Conservation (phyloP, 306 rosid species). For the Benincasa hispida region DNA sequence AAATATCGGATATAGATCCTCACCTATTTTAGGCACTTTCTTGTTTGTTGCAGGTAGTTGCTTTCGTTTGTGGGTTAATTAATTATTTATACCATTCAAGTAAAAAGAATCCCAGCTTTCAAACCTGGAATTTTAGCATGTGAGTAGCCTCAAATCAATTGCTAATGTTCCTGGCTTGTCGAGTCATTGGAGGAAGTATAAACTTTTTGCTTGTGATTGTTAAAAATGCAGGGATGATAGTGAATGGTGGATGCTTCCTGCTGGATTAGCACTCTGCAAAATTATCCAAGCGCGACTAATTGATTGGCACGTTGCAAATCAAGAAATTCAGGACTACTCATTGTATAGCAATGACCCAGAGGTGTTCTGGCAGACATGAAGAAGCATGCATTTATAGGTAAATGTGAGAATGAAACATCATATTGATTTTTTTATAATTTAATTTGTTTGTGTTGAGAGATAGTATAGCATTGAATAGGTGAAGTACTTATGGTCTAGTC, state of each 20-base stretch:
- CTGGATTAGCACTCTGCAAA: constrained; percentile 63
- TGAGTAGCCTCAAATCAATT: constrained; percentile 23
- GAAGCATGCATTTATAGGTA: neutral
- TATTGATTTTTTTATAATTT: neutral
- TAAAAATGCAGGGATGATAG: constrained; percentile 76
- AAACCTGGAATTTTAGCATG: constrained; percentile 86
- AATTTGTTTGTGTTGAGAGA: neutral
- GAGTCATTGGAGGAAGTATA: neutral
- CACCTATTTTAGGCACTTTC: neutral
- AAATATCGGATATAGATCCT: neutral
- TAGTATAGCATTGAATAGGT: neutral
- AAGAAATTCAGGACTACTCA: constrained; percentile 81
- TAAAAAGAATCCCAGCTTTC: constrained; percentile 48
- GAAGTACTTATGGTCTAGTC: neutral
- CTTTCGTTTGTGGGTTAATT: constrained; percentile 74
- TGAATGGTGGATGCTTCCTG: constrained; percentile 99
- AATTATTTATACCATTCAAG: constrained; percentile 49
- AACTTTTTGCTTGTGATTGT: neutral
- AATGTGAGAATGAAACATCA: neutral
- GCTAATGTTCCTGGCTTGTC: neutral
- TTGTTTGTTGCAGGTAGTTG: constrained; percentile 47
- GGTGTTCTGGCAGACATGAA: constrained; percentile 72
- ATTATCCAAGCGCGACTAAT: constrained; percentile 72
- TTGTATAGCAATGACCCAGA: constrained; percentile 71
- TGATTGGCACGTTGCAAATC: constrained; percentile 81